phyloP scores from a whole-genome alignment of 345 rosid genomes.

The Melaleuca quinquenervia region DNA sequence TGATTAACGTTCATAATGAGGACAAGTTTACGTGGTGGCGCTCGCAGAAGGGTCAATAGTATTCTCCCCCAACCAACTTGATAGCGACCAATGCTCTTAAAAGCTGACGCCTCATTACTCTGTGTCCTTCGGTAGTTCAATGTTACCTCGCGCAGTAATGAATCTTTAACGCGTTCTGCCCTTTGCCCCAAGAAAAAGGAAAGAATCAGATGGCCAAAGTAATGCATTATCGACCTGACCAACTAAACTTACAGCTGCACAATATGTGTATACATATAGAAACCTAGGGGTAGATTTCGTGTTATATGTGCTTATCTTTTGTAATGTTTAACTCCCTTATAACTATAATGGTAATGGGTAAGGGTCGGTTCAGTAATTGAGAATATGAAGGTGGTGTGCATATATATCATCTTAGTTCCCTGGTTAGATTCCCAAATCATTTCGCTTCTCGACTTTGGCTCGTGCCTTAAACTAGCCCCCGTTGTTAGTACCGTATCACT shows the following conservation, averaged over 20 bases:
- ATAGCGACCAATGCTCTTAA: background rate
- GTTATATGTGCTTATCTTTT: background rate
- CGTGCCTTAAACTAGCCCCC: background rate
- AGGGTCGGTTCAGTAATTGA: background rate
- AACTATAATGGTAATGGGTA: background rate
- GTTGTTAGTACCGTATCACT: background rate
- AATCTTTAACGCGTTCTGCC: background rate
- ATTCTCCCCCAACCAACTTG: background rate
- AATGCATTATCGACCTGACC: background rate
- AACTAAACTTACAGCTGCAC: background rate
- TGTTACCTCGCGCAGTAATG: background rate
- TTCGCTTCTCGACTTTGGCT: background rate
- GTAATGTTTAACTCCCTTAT: background rate
- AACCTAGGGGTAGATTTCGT: background rate
- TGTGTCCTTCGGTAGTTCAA: background rate
- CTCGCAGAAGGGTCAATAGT: background rate
- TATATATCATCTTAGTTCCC: background rate
- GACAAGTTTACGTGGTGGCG: background rate
- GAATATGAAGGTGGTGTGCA: background rate
- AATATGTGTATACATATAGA: background rate
- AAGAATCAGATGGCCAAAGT: background rate
- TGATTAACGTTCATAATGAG: background rate
- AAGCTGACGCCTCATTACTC: background rate
- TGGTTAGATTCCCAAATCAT: no score
- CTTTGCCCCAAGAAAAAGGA: background rate